Conservation (phyloP, 1,284 basidiomycete genomes). For the Ceratobasidium sp. region DNA sequence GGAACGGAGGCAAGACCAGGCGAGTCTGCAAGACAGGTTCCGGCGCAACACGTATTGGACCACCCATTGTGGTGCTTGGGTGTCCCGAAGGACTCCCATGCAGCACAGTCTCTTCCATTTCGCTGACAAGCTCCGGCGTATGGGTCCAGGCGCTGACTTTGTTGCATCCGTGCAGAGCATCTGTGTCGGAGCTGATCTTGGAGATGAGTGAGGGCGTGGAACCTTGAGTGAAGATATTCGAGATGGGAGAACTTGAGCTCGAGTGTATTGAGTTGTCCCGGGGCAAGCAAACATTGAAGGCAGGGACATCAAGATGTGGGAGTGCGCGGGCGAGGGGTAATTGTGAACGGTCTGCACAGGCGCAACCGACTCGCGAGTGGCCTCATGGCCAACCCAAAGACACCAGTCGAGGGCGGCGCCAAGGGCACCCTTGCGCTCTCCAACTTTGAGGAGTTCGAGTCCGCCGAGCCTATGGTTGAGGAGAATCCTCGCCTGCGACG, state of each 20-base stretch:
- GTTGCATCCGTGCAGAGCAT: constrained; percentile 1
- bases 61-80: constrained; percentile 7
- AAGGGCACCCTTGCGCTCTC: constrained; percentile 82
- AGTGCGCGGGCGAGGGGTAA: not conserved
- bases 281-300: not conserved
- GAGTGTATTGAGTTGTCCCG: not conserved
- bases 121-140: constrained; percentile 1
- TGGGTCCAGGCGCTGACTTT: constrained; percentile 7
- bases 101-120: constrained; percentile 12
- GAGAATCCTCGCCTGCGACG: no score
- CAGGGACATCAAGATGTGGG: not conserved
- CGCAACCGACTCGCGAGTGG: not conserved
- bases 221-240: not conserved
- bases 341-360: not conserved
- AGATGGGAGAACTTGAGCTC: not conserved
- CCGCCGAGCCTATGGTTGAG: constrained; percentile 77
- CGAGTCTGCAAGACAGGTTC: not conserved
- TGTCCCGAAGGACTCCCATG: constrained; percentile 10
- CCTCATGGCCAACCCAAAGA: constrained; percentile 75
- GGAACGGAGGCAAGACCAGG: not conserved
- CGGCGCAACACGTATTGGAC: constrained; percentile 7
- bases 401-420: constrained; percentile 86
- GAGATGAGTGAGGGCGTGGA: constrained; percentile 32
- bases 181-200: constrained; percentile 12
- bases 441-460: constrained; percentile 80